Evolutionary conservation across 2,329 filamentous ascomycete genomes (phyloP).

Genomic region (Mycogone perniciosa): DNA sequence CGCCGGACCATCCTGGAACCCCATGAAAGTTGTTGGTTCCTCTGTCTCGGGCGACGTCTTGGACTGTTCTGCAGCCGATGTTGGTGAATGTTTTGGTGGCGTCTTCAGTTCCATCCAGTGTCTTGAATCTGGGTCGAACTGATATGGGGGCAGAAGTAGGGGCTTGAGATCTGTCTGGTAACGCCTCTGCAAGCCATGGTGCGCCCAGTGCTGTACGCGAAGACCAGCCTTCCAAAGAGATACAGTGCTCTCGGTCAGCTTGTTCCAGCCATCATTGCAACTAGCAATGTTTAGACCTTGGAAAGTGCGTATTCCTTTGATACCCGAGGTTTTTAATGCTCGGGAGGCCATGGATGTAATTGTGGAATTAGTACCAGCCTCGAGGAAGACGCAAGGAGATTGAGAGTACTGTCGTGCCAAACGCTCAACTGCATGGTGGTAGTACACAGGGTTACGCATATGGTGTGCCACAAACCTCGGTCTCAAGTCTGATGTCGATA

Average conservation of each 20-base stretch:
- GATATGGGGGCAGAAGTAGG: constrained; percentile 34
- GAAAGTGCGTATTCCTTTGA: neutral
- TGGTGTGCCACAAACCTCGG: constrained; percentile 27
- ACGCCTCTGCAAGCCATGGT: constrained; percentile 22
- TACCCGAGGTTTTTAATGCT: constrained; percentile 9
- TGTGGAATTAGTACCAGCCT: constrained; percentile 36
- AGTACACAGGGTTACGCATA: constrained; percentile 38
- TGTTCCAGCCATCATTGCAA: neutral
- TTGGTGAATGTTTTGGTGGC: neutral
- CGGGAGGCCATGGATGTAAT: constrained; percentile 28
- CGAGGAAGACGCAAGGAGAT: constrained; percentile 28
- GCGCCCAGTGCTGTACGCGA: constrained; percentile 31
- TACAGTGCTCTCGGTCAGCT: constrained; percentile 21
- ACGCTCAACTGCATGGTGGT: constrained; percentile 35
- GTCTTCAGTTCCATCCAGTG: constrained; percentile 34
- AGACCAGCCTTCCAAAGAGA: constrained; percentile 37
- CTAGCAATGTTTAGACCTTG: constrained; percentile 3
- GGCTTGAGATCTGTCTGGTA: constrained; percentile 9
- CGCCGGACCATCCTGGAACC: neutral
- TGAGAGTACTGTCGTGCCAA: constrained; percentile 24
- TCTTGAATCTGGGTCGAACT: constrained; percentile 31
- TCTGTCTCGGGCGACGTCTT: neutral
- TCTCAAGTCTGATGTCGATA: neutral
- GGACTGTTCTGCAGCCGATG: constrained; percentile 2
- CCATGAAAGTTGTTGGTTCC: neutral